These are phyloP conservation scores for Tetrastigma voinierianum DNA, from an alignment of 164 flowering plant genomes.

Conservation along the genomic window DNA sequence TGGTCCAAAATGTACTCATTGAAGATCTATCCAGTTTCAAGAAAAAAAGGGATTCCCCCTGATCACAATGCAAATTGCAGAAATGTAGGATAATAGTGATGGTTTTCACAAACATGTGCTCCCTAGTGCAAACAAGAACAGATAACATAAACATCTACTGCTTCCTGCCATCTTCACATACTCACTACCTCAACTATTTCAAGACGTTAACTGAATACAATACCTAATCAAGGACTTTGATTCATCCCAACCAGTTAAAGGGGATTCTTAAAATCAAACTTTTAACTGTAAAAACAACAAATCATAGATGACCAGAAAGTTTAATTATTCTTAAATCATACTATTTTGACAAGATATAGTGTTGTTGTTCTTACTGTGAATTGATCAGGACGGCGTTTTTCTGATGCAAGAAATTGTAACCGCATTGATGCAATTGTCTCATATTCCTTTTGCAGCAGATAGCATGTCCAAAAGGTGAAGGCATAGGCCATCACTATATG, in stretches of 20 bases:
- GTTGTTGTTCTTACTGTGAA: constrained; percentile 45
- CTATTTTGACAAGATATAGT: neutral
- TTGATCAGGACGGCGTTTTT: constrained; percentile 68
- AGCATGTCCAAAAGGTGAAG: constrained; percentile 71
- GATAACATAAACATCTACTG: too few relatives aligned
- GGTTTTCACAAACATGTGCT: too few relatives aligned
- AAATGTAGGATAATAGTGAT: too few relatives aligned
- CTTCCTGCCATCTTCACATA: too few relatives aligned
- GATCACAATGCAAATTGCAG: too few relatives aligned
- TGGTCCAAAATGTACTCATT: too few relatives aligned
- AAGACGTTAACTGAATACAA: neutral
- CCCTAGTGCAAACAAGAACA: too few relatives aligned
- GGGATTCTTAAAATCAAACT: too few relatives aligned
- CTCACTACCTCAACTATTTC: neutral
- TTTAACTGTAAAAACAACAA: neutral
- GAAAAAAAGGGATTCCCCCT: too few relatives aligned
- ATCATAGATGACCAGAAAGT: neutral
- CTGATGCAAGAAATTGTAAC: constrained; percentile 59
- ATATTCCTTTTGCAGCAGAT: constrained; percentile 55
- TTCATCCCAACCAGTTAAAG: too few relatives aligned
- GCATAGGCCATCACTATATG: constrained; percentile 64
- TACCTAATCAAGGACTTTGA: too few relatives aligned
- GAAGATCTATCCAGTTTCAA: too few relatives aligned
- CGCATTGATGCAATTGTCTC: constrained; percentile 53
- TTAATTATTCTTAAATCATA: neutral